Percentiles rank a stretch among this genome's conserved stretches.
Conservation (phyloP, 805 yeast genomes). For the Saturnispora quitensis region DNA sequence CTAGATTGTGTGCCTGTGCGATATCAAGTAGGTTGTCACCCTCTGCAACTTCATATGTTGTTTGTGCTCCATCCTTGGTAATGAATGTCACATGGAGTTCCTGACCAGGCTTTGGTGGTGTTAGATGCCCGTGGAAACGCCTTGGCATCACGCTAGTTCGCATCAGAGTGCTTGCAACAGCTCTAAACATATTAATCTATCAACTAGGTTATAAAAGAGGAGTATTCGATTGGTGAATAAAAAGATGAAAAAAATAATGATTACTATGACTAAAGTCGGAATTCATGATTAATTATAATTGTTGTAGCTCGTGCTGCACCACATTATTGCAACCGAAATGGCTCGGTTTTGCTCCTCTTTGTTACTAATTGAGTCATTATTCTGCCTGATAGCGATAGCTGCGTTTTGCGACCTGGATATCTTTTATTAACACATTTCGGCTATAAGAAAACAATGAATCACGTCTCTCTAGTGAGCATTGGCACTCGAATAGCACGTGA, state of each 20-base stretch:
- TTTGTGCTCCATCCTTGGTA: constrained; percentile 82
- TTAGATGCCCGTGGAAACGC: constrained; percentile 69
- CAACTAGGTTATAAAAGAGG: constrained; percentile 1
- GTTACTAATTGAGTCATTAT: too few relatives aligned
- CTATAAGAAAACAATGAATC: background rate
- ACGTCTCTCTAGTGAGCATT: background rate
- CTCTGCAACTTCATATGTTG: constrained; percentile 75
- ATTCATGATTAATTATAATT: too few relatives aligned
- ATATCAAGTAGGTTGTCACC: constrained; percentile 90
- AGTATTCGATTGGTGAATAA: background rate
- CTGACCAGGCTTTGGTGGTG: constrained; percentile 89
- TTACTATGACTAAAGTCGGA: background rate
- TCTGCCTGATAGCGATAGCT: background rate
- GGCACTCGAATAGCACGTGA: background rate
- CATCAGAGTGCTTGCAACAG: constrained; percentile 11
- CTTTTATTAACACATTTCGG: background rate
- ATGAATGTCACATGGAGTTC: constrained; percentile 82
- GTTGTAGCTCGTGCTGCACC: background rate
- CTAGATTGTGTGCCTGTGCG: constrained; percentile 88
- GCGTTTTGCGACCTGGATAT: background rate
- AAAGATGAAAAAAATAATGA: background rate
- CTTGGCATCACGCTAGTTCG: constrained; percentile 9
- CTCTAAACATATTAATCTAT: constrained; percentile 1
- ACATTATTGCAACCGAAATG: background rate
- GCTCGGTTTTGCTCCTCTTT: background rate